These are phyloP conservation scores for Jimgerdemannia flammicorona DNA, from an alignment of 192 early-diverging fungal species.

Conservation along the genomic window DNA sequence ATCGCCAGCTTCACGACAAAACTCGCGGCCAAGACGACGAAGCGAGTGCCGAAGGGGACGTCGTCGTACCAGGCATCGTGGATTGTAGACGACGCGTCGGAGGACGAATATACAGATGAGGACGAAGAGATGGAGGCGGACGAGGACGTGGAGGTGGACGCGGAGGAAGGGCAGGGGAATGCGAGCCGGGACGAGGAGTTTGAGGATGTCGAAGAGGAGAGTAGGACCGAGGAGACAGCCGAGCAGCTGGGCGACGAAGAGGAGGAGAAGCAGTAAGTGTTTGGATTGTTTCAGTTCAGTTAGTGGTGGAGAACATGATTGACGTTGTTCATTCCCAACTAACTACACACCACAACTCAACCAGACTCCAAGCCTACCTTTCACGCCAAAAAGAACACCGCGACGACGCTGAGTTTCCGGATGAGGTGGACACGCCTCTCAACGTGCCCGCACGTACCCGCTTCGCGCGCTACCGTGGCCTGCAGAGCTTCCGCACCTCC, in stretches of 20 bases:
- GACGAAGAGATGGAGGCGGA: slow-evolving; percentile 37
- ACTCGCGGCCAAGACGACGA: slow-evolving; percentile 27
- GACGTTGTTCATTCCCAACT: background rate
- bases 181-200: slow-evolving; percentile 39
- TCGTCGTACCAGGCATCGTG: slow-evolving; percentile 98
- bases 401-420: slow-evolving; percentile 88
- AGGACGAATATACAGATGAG: slow-evolving; percentile 55
- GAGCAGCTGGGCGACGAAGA: slow-evolving; percentile 35
- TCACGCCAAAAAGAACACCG: slow-evolving; percentile 60
- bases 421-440: slow-evolving; percentile 95
- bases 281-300: slow-evolving; percentile 23
- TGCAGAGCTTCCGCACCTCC: slow-evolving; percentile 91
- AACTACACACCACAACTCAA: background rate
- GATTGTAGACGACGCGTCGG: slow-evolving; percentile 84
- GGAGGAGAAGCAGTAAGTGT: slow-evolving; percentile 36
- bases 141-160: slow-evolving; percentile 37
- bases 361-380: slow-evolving; percentile 52
- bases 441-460: slow-evolving; percentile 77
- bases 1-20: slow-evolving; percentile 4
- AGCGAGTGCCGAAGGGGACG: slow-evolving; percentile 90
- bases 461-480: slow-evolving; percentile 93
- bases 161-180: slow-evolving; percentile 43
- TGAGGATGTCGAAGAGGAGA: slow-evolving; percentile 36
- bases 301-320: slow-evolving; percentile 5
- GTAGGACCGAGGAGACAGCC: background rate